Percentiles rank a stretch among this genome's conserved stretches.
Conservation (phyloP, 306 rosid genomes). For the Echinosophora koreensis region DNA sequence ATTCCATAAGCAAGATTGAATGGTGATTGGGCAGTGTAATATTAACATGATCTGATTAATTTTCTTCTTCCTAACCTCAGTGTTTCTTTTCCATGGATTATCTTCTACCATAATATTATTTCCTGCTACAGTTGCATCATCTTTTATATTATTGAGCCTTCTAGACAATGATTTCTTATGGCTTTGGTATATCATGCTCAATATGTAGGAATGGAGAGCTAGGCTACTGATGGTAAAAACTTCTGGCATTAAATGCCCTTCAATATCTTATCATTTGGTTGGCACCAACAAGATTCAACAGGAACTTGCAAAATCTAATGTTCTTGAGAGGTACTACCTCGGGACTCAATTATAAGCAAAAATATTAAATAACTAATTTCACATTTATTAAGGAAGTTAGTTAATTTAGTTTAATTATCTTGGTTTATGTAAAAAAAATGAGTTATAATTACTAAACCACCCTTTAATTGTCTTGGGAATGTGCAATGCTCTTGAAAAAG, state of each 20-base stretch:
- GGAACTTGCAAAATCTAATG: slow-evolving; percentile 87
- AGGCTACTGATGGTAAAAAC: slow-evolving; percentile 90
- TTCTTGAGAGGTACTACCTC: too few species aligned
- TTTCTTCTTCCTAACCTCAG: slow-evolving; percentile 2
- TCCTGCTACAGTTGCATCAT: slow-evolving; percentile 2
- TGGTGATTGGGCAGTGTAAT: background rate
- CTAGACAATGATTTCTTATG: slow-evolving; percentile 20
- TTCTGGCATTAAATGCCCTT: slow-evolving; percentile 93
- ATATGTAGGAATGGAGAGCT: slow-evolving; percentile 89
- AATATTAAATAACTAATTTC: too few species aligned
- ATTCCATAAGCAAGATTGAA: background rate
- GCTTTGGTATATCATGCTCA: slow-evolving; percentile 32
- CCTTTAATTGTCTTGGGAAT: too few species aligned
- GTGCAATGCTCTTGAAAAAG: too few species aligned
- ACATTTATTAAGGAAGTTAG: too few species aligned
- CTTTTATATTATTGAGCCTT: slow-evolving; percentile 20
- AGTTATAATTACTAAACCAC: too few species aligned
- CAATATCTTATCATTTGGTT: slow-evolving; percentile 90
- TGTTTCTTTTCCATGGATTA: slow-evolving; percentile 6
- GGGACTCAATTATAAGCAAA: too few species aligned
- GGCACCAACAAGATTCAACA: slow-evolving; percentile 97
- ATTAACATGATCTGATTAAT: background rate
- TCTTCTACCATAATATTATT: slow-evolving; percentile 21
- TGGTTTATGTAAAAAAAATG: too few species aligned
- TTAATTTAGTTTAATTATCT: too few species aligned